Evolutionary conservation across 257 asterid species (phyloP), one percentile per base, ranked within the genome.

Genomic region (Marsdenia floribunda): DNA sequence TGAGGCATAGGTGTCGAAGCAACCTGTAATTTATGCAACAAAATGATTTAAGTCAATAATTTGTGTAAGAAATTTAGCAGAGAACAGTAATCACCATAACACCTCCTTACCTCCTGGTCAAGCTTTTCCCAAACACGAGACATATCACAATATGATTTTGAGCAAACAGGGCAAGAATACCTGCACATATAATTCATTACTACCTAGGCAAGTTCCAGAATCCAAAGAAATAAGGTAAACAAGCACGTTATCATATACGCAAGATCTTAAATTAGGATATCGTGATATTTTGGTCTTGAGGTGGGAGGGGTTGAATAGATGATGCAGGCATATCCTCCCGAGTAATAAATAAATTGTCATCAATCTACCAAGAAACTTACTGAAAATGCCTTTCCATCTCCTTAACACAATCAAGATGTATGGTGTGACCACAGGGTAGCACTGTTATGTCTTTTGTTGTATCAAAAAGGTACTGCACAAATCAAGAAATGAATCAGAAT

Each of bases 81-180:
- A 8, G 35, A 22, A 77, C 6, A 38, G 22, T 0, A 22, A 14
- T 22, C 10, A 57, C 21, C 21, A 38, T 8, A 63, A 37, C 60
- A 52, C 18, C 24, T 1, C 16, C 65, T 38, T 73, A 89, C 93
- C 89, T 87, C 94, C 58, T 78, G 71, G 73, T 90, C 93, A 29
- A 90, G 87, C 78, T 66, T 85, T 64, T 85, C 87, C 96, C 96
- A 90, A 3, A 85, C 84, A 21, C 61, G 69, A 24, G 92, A 83
- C 93, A 90, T 88, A 53, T 90, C 92, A 73, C 93, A 84, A 12
- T 81, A 84, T 13, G 96, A 88, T 82, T 81, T 90, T 47, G 86
- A 87, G 77, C 96, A 90, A 73, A 90, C 85, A 5, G 93, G 92
- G 78, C 93, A 87, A 35, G 90, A 87, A 67, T 90, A 88, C 85